Percentiles rank a stretch among this genome's conserved stretches.
Evolutionary conservation across 768 basidiomycete genomes (phyloP).

Genomic region (Lentinula aciculospora): DNA sequence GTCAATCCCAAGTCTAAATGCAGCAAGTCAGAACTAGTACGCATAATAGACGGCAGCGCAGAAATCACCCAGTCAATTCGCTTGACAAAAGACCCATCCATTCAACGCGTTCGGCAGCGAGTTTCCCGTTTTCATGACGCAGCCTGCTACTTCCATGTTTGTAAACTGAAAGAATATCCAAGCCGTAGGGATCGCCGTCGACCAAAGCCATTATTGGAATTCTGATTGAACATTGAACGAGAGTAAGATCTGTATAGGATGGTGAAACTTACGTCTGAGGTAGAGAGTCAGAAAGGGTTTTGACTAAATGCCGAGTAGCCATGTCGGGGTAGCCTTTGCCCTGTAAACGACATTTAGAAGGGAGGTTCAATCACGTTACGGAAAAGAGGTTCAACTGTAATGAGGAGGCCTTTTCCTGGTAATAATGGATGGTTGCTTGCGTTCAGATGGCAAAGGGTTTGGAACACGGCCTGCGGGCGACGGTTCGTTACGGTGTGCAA

Average conservation of each 20-base stretch:
- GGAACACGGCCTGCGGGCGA: slow-evolving; percentile 82
- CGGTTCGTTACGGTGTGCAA: background rate
- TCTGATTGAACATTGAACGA: slow-evolving; percentile 30
- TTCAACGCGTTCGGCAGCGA: slow-evolving; percentile 62
- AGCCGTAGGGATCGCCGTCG: slow-evolving; percentile 87
- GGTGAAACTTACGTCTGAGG: slow-evolving; percentile 43
- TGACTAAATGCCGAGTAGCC: slow-evolving; percentile 81
- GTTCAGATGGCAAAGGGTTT: slow-evolving; percentile 63
- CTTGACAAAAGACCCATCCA: slow-evolving; percentile 79
- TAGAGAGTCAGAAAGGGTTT: slow-evolving; percentile 61
- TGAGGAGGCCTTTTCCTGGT: slow-evolving; percentile 63
- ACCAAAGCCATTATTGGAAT: slow-evolving; percentile 76
- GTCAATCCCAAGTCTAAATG: slow-evolving; percentile 51
- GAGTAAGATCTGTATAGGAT: background rate
- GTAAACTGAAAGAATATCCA: slow-evolving; percentile 90
- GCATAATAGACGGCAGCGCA: background rate
- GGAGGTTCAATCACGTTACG: background rate
- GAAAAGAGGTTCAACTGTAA: slow-evolving; percentile 52
- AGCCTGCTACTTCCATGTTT: slow-evolving; percentile 71
- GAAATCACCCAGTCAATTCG: slow-evolving; percentile 57
- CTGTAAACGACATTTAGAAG: slow-evolving; percentile 31
- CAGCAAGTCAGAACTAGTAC: background rate
- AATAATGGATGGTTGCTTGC: slow-evolving; percentile 44
- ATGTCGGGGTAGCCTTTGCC: slow-evolving; percentile 98
- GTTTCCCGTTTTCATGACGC: slow-evolving; percentile 61